Conservation (phyloP, 2,329 filamentous ascomycete genomes). For the Aspergillus ochraceus region DNA sequence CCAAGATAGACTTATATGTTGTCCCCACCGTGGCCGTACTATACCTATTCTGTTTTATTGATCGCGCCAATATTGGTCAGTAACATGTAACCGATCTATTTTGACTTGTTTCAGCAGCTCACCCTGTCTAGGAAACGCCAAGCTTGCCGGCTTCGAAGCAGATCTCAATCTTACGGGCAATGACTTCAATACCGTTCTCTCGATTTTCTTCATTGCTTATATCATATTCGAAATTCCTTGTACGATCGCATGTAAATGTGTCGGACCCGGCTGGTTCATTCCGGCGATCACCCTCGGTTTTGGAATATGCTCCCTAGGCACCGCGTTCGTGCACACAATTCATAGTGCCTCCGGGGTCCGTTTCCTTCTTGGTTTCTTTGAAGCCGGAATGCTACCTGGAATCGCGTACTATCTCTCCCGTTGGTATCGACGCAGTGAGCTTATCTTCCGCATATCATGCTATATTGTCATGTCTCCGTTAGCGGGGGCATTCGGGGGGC, state of each 20-base stretch:
- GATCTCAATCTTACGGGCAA: neutral
- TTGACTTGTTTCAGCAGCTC: neutral
- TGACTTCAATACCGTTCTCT: neutral
- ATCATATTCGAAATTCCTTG: neutral
- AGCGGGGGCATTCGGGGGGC: slow-evolving; percentile 69
- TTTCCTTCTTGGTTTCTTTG: slow-evolving; percentile 59
- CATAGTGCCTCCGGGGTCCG: slow-evolving; percentile 2
- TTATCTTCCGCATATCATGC: slow-evolving; percentile 65
- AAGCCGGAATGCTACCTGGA: slow-evolving; percentile 72
- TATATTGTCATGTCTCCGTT: slow-evolving; percentile 72
- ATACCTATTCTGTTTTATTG: neutral
- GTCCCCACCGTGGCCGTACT: neutral
- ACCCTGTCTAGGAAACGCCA: neutral
- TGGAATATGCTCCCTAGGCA: slow-evolving; percentile 1
- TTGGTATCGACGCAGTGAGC: slow-evolving; percentile 70
- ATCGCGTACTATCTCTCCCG: slow-evolving; percentile 72
- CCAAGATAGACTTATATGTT: neutral
- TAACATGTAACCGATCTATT: neutral
- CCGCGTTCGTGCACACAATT: neutral
- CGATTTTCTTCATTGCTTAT: neutral
- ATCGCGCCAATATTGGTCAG: neutral
- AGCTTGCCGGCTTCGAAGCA: neutral
- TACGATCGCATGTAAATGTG: neutral
- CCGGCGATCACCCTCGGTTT: neutral
- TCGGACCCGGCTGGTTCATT: slow-evolving; percentile 1